Conservation (phyloP, 345 rosid species). For the thale cress (Arabidopsis thaliana) region DNA sequence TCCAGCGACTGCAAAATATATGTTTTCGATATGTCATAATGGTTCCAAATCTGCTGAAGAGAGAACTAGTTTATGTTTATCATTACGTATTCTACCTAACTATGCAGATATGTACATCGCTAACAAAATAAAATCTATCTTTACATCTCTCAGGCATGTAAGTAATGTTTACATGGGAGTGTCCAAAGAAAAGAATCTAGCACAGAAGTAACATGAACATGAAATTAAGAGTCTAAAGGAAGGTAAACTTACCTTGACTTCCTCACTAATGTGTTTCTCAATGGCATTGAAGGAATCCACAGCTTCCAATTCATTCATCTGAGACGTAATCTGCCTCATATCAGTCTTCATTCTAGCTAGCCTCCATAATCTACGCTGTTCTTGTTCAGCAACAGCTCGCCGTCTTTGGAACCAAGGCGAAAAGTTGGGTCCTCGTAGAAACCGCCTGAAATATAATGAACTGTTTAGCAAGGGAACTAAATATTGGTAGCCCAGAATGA, state of each 20-base stretch:
- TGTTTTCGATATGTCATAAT: constrained; percentile 5
- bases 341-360: constrained; percentile 82
- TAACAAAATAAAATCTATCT: neutral
- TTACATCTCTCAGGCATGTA: constrained; percentile 8
- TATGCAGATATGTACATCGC: neutral
- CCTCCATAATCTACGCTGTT: constrained; percentile 88
- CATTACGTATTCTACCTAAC: neutral
- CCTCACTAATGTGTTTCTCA: constrained; percentile 74
- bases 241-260: constrained; percentile 62
- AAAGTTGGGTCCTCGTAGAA: constrained; percentile 89
- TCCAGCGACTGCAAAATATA: constrained; percentile 55
- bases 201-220: constrained; percentile 13
- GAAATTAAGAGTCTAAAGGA: constrained; percentile 8
- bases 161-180: neutral
- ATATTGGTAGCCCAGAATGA: neutral
- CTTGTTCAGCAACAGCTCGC: constrained; percentile 77
- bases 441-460: constrained; percentile 65
- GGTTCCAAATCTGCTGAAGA: neutral
- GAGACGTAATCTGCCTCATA: constrained; percentile 63
- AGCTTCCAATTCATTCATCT: constrained; percentile 86
- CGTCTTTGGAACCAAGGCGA: constrained; percentile 93
- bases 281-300: constrained; percentile 91
- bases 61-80: neutral
- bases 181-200: neutral
- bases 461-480: constrained; percentile 27